These are phyloP conservation scores for Malus hybrid DNA, from an alignment of 331 rosid genomes.

Conservation along the genomic window DNA sequence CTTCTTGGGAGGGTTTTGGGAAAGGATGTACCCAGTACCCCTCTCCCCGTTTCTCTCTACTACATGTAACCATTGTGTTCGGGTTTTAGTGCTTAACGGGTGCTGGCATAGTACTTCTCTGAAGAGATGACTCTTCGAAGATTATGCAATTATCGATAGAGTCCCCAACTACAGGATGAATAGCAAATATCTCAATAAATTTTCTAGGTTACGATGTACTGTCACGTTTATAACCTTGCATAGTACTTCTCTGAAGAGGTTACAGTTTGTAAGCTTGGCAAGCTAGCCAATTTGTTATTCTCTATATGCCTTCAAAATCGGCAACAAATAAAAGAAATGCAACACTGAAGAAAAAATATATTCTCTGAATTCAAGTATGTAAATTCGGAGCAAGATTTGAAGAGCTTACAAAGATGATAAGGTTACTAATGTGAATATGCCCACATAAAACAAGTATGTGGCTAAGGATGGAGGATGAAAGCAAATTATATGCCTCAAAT, in stretches of 20 bases:
- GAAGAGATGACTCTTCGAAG: constrained; percentile 33
- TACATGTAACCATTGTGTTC: too few species aligned
- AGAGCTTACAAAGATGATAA: constrained; percentile 67
- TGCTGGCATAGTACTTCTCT: constrained; percentile 1
- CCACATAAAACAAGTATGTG: too few species aligned
- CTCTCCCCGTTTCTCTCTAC: too few species aligned
- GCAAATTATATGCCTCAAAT: too few species aligned
- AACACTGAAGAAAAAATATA: not conserved
- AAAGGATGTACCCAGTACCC: too few species aligned
- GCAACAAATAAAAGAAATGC: not conserved
- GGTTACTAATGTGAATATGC: constrained; percentile 47
- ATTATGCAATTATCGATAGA: constrained; percentile 34
- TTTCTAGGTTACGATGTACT: constrained; percentile 18
- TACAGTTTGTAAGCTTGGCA: constrained; percentile 78
- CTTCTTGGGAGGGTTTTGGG: too few species aligned
- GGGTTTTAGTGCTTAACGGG: too few species aligned
- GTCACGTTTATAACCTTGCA: constrained; percentile 31
- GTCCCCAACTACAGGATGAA: constrained; percentile 60
- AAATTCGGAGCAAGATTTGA: constrained; percentile 9
- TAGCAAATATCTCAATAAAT: constrained; percentile 36
- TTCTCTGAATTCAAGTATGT: constrained; percentile 1
- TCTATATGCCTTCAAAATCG: constrained; percentile 80
- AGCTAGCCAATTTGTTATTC: constrained; percentile 72
- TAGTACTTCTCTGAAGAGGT: too few species aligned
- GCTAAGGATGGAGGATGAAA: too few species aligned